Base-by-base conservation (phyloP, 768 basidiomycete species). In the Auricularia sp. region DNA sequence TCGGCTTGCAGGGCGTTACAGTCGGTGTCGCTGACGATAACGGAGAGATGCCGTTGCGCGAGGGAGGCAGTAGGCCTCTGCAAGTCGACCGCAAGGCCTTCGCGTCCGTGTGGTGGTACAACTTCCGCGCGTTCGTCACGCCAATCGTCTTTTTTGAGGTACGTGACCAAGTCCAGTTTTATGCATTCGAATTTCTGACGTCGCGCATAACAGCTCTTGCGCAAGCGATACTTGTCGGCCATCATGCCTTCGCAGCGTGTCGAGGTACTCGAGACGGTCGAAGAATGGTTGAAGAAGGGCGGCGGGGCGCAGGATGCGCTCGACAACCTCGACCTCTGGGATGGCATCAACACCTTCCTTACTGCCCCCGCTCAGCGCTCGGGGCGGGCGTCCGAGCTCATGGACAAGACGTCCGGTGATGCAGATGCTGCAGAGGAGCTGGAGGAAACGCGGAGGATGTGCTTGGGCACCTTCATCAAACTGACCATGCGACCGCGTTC, bases 81-180 rank as follows among this genome's bases (percentile, higher is more conserved):
- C 77, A 84, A 33, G 81, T 93, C 14, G 91, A 93, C 75, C 81
- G 84, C 56, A 76, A 71, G 1, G 91, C 92, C 70, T 93, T 90
- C 74, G 80, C 85, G 2, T 79, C 78, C 54, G 82, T 90, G 2
- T 93, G 91, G 90, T 93, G 91, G 90, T 86, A 82, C 66, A 83
- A 84, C 21, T 93, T 90, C 71, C 80, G 91, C 51, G 90, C 88
- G 69, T 91, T 93, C 68, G 83, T 93, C 8, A 86, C 87, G 0
- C 91, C 91, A 0, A 73, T 87, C 7, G 87, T 88, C 1, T 89
- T 93, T 69, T 92, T 93, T 71, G 90, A 93, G 85, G 91, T 91
- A 69, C 60, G 82, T 60, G 12, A 61, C 63, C 11, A 42, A 47
- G 67, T 23, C 61, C n/a, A 61, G 21, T 16, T 21, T 66, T 3